These are phyloP conservation scores for Biscogniauxia mediterranea DNA, from an alignment of 2,329 filamentous ascomycete species.

Conservation along the genomic window DNA sequence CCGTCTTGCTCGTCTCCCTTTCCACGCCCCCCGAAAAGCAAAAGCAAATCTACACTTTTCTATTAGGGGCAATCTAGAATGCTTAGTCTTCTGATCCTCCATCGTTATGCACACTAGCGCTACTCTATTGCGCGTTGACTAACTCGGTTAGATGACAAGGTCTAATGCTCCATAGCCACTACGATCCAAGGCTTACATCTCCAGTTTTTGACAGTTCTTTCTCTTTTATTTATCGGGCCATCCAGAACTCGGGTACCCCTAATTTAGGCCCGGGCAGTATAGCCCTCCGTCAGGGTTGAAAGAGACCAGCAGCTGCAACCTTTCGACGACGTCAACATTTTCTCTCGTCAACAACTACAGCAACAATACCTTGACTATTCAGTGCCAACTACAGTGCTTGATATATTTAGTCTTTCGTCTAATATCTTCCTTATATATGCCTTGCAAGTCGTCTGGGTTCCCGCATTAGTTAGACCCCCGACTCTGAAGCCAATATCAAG, in stretches of 20 bases:
- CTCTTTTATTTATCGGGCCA: neutral
- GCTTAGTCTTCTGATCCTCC: slow-evolving; percentile 9
- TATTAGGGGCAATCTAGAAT: slow-evolving; percentile 6
- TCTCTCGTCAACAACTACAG: slow-evolving; percentile 2
- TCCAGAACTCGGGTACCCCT: slow-evolving; percentile 1
- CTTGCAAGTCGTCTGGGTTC: neutral
- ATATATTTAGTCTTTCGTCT: neutral
- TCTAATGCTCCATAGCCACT: neutral
- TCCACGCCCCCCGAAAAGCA: slow-evolving; percentile 8
- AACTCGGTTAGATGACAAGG: slow-evolving; percentile 5
- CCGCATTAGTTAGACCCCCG: neutral
- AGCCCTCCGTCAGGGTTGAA: slow-evolving; percentile 3
- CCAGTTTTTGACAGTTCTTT: neutral
- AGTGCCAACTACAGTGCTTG: neutral
- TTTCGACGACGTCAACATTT: slow-evolving; percentile 17
- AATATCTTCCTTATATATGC: neutral
- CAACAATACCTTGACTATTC: neutral
- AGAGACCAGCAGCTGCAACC: slow-evolving; percentile 4
- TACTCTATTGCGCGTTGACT: slow-evolving; percentile 16
- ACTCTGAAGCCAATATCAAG: slow-evolving; percentile 3
- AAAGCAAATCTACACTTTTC: slow-evolving; percentile 16
- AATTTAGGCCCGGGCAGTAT: slow-evolving; percentile 11
- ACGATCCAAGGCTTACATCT: neutral
- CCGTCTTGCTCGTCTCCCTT: slow-evolving; percentile 13
- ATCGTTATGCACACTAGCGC: slow-evolving; percentile 16